phyloP scores from a whole-genome alignment of 108 stramenopile genomes.

The Nitzschia putrida region DNA sequence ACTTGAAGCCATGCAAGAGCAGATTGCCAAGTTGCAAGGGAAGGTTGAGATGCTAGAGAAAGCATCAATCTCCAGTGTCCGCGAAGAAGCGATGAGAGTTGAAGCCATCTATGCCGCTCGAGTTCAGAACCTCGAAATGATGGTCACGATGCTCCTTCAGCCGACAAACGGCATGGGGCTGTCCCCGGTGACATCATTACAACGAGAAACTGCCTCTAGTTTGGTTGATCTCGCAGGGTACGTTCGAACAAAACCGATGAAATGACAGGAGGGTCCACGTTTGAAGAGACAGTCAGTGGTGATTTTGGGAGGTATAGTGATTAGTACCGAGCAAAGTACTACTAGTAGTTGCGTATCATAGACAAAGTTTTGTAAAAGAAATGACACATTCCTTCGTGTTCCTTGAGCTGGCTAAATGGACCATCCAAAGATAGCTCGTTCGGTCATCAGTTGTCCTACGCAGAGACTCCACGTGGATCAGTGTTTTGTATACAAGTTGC shows the following conservation, averaged over 20 bases:
- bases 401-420: too few relatives aligned
- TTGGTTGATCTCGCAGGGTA: neutral
- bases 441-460: too few relatives aligned
- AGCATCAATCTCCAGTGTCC: neutral
- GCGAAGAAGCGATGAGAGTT: neutral
- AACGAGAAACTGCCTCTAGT: neutral
- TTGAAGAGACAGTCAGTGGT: too few relatives aligned
- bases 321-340: too few relatives aligned
- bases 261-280: too few relatives aligned
- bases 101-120: neutral
- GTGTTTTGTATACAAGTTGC: too few relatives aligned
- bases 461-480: too few relatives aligned
- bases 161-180: neutral
- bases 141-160: neutral
- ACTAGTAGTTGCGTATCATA: too few relatives aligned
- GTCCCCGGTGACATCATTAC: neutral
- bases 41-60: neutral
- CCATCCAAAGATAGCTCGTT: too few relatives aligned
- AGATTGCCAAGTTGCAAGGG: slow-evolving; percentile 3
- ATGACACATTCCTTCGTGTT: too few relatives aligned
- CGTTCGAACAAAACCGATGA: neutral
- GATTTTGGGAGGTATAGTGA: too few relatives aligned
- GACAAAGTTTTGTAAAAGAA: too few relatives aligned
- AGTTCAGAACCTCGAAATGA: neutral
- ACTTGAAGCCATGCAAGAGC: slow-evolving; percentile 1